Base-by-base conservation (phyloP, 371 early-diverging fungal species). In the Mortierella sp. region DNA sequence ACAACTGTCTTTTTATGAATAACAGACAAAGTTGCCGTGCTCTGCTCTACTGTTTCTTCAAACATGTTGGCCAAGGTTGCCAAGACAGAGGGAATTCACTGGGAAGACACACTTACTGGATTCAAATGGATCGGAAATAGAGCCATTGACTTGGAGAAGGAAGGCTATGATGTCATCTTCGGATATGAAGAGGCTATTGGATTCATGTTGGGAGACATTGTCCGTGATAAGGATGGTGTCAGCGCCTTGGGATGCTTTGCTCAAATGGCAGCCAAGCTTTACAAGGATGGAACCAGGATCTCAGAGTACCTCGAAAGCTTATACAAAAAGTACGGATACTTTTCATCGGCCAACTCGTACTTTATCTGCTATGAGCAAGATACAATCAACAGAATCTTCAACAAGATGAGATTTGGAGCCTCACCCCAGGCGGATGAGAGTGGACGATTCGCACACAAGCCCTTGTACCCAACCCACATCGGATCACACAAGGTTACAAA, bases 101-200 rank as follows among this genome's bases (percentile, higher is more conserved):
- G 94, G 84, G 94, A 93, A 70, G 97, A 97, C 76, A 95, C 97
- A 5, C 85, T 97, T 65, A 98, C 98, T 32, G 98, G 98, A 11
- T 98, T 98, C 88, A 98, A 98, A 83, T 97, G 96, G 95, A 91
- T 98, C 68, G 96, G 96, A 24, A 97, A 97, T 84, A 86, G 89
- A 43, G 93, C 95, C 16, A 88, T 93, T 71, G 86, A 90, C 32
- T 85, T 95, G 30, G 70, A 72, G 61, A 78, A 88, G 78, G 86
- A 91, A 66, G 93, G 94, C 10, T 87, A 89, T 57, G 52, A 88
- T 47, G 92, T 93, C 12, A 80, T 91, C 20, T 96, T 98, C 78
- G 96, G 95, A 12, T 98, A 92, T 77, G 98, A 98, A 84, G 98
- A 98, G 85, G 98, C 98, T 18, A 96, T 98, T 69, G 97, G 97